phyloP scores from a whole-genome alignment of 192 early-diverging fungal genomes.

The Chytriomyces sp. region DNA sequence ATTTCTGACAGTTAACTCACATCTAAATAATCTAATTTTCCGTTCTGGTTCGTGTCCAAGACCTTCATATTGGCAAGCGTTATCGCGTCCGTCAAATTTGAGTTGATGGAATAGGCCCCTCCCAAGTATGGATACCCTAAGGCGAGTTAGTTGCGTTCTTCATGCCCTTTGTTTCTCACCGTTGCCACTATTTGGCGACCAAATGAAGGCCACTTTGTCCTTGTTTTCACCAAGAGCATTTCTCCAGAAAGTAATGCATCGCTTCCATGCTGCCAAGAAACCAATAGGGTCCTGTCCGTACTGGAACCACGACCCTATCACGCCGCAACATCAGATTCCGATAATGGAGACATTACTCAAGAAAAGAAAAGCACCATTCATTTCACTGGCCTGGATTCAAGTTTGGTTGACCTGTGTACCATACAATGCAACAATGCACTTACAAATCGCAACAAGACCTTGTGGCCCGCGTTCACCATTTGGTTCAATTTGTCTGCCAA shows the following conservation, averaged over 20 bases:
- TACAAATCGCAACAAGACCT: slow-evolving; percentile 27
- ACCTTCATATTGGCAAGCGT: slow-evolving; percentile 20
- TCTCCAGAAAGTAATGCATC: slow-evolving; percentile 14
- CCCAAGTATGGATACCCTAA: slow-evolving; percentile 13
- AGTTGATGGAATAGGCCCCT: slow-evolving; percentile 8
- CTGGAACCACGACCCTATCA: slow-evolving; percentile 21
- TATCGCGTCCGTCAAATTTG: slow-evolving; percentile 1
- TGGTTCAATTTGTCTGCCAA: slow-evolving; percentile 12
- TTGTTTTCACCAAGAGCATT: slow-evolving; percentile 18
- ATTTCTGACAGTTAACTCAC: slow-evolving; percentile 1
- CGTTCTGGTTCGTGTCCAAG: slow-evolving; percentile 27
- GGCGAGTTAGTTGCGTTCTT: not conserved
- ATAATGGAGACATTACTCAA: not conserved
- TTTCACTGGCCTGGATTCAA: slow-evolving; percentile 19
- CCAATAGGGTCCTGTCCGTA: slow-evolving; percentile 36
- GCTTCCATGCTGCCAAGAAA: slow-evolving; percentile 21
- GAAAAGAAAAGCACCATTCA: slow-evolving; percentile 25
- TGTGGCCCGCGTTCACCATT: slow-evolving; percentile 24
- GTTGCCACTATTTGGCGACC: slow-evolving; percentile 27
- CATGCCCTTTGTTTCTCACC: not conserved
- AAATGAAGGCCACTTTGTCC: slow-evolving; percentile 32
- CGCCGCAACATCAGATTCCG: not conserved
- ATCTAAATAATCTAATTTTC: slow-evolving; percentile 5
- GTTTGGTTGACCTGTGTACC: not conserved
- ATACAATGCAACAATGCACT: not conserved